A percentile compares a stretch with the other conserved stretches of the same genome.
Evolutionary conservation across 2,329 filamentous ascomycete species (phyloP).

Genomic region (Davidsoniella australis): DNA sequence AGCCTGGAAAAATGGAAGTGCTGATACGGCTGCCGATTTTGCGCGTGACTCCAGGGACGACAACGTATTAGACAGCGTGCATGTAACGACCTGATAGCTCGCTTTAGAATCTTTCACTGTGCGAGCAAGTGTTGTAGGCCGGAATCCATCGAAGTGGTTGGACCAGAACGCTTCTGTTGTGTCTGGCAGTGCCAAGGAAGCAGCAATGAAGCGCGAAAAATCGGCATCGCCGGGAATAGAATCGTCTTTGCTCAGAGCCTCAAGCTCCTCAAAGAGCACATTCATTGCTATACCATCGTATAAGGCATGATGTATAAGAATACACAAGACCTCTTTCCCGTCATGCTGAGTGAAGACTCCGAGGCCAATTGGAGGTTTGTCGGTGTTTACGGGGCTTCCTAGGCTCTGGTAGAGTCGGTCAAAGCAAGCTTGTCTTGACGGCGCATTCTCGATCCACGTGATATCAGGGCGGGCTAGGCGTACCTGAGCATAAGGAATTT

Average conservation of each 20-base stretch:
- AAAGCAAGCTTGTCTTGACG: conserved; percentile 22
- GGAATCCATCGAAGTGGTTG: conserved; percentile 27
- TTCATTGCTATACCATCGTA: conserved; percentile 72
- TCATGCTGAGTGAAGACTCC: conserved; percentile 22
- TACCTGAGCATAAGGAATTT: conserved; percentile 54
- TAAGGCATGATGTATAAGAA: conserved; percentile 58
- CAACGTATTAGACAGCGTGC: background rate
- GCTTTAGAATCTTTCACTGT: background rate
- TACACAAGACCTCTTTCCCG: conserved; percentile 24
- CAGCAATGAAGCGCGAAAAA: conserved; percentile 47
- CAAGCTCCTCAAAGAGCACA: conserved; percentile 52
- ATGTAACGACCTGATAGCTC: background rate
- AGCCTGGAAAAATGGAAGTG: conserved; percentile 53
- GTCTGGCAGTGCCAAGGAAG: conserved; percentile 32
- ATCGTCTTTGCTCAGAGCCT: conserved; percentile 33
- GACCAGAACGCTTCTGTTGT: conserved; percentile 50
- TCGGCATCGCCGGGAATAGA: conserved; percentile 31
- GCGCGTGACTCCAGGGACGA: background rate
- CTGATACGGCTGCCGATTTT: conserved; percentile 29
- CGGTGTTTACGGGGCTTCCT: conserved; percentile 26
- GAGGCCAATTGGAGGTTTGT: conserved; percentile 28
- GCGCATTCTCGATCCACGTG: conserved; percentile 22
- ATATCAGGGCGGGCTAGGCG: conserved; percentile 35
- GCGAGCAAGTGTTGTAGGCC: conserved; percentile 24
- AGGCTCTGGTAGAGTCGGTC: conserved; percentile 25